Percentiles rank a stretch among this genome's conserved stretches.
These are phyloP conservation scores for Epichloe aotearoae DNA, from an alignment of 2,329 filamentous ascomycete species.

Conservation along the genomic window DNA sequence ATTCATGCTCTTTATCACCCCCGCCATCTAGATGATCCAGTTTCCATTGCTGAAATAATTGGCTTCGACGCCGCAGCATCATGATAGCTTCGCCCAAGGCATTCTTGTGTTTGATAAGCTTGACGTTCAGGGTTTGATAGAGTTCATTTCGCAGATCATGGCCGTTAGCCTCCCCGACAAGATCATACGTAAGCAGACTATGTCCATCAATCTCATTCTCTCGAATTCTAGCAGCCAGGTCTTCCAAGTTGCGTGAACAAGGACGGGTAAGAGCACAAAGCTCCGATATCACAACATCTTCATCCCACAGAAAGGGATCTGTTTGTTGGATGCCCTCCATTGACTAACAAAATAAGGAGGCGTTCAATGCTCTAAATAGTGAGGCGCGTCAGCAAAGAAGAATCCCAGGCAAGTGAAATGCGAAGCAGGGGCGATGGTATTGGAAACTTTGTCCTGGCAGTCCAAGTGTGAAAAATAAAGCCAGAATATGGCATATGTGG, in stretches of 20 bases:
- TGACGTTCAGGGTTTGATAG: slow-evolving; percentile 41
- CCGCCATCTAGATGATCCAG: slow-evolving; percentile 3
- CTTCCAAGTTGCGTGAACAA: slow-evolving; percentile 33
- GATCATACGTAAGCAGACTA: slow-evolving; percentile 43
- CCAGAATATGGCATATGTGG: not conserved
- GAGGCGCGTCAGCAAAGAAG: not conserved
- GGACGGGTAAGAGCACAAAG: slow-evolving; percentile 44
- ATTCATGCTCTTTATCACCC: not conserved
- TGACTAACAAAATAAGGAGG: slow-evolving; percentile 4
- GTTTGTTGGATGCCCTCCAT: slow-evolving; percentile 18
- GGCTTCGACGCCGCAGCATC: slow-evolving; percentile 39
- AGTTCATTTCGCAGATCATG: slow-evolving; percentile 29
- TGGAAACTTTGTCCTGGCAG: not conserved
- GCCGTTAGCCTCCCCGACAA: slow-evolving; percentile 25
- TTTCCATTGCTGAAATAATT: slow-evolving; percentile 28
- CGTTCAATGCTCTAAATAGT: not conserved
- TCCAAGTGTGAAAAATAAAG: not conserved
- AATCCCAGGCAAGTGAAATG: not conserved
- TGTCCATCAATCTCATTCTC: slow-evolving; percentile 54
- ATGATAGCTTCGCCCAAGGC: slow-evolving; percentile 45
- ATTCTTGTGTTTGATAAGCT: slow-evolving; percentile 41
- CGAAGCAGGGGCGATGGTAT: not conserved
- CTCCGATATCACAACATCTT: slow-evolving; percentile 51
- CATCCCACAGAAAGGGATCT: slow-evolving; percentile 66
- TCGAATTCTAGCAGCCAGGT: slow-evolving; percentile 41